Conservation (phyloP, 2,329 filamentous ascomycete species). For the Remersonia thermophila region DNA sequence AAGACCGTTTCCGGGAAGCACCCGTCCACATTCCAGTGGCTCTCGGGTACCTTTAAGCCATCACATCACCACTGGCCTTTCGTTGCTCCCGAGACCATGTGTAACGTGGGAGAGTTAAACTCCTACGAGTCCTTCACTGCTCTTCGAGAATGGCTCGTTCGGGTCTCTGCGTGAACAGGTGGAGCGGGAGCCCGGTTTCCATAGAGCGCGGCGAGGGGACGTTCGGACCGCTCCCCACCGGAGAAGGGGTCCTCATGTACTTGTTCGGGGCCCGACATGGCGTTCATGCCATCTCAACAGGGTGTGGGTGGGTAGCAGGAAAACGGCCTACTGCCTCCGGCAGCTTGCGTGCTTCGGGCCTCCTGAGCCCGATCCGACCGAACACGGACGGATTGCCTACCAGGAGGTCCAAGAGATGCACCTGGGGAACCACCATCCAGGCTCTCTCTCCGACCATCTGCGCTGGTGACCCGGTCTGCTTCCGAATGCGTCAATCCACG, state of each 20-base stretch:
- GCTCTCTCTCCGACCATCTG: not conserved
- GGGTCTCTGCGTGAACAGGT: conserved; percentile 18
- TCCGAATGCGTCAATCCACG: conserved; percentile 17
- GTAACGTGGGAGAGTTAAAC: conserved; percentile 7
- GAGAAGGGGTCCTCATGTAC: conserved; percentile 3
- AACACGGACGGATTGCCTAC: conserved; percentile 13
- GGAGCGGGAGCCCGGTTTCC: conserved; percentile 8
- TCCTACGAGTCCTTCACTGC: conserved; percentile 9
- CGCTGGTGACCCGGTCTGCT: conserved; percentile 7
- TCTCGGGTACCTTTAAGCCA: conserved; percentile 7
- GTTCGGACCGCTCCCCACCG: conserved; percentile 3
- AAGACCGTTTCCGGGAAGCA: conserved; percentile 16
- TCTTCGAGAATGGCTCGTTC: conserved; percentile 14
- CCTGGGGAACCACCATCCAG: conserved; percentile 9
- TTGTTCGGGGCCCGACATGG: conserved; percentile 1
- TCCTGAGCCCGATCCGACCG: conserved; percentile 6
- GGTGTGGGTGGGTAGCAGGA: not conserved
- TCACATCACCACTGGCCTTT: conserved; percentile 7
- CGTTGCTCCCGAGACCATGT: conserved; percentile 5
- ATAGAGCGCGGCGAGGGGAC: not conserved
- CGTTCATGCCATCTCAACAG: conserved; percentile 4
- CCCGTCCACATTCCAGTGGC: conserved; percentile 15
- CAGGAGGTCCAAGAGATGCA: too few species aligned
- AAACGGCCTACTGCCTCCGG: conserved; percentile 8
- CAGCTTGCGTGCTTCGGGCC: conserved; percentile 4